Base-by-base conservation (phyloP, 257 asterid species). In the Primulina tabacum region DNA sequence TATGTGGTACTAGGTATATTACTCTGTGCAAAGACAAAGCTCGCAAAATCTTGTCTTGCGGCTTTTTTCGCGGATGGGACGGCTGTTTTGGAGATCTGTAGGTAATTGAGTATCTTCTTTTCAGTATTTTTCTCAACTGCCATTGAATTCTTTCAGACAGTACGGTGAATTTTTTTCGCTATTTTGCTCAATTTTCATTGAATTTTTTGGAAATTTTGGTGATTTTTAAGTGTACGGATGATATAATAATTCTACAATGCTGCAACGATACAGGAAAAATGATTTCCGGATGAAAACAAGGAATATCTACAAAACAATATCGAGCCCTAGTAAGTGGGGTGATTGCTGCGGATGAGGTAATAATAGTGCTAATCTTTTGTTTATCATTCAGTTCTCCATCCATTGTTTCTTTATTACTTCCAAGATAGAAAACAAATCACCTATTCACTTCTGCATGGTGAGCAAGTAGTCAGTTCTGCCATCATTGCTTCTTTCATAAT, bases 11-110 rank as follows among this genome's bases (percentile, higher is more conserved):
- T 76, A 93, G 99, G 99, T 70, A 71, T 94, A 75, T 80, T 94
- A 76, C 99, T 94, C 74, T 94, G 99, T 85, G 99, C 97, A 60
- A 94, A 91, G 78, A 87, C 96, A 58, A 88, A 87, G 83, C 78
- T 71, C 3, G 89, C 95, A 2, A 94, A 91, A 84, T 85, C 96
- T 75, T 77, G 84, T 78, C 92, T 94, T 69, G 90, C 99, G 50
- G 87, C 96, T 26, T 83, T 80, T 81, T 94, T 94, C 30, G 96
- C 99, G 58, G 96, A 89, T 72, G 97, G 96, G 71, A 90, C 99
- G 37, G 89, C 99, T 62, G 72, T 68, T 80, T 82, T 89, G 64
- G 81, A 79, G 71, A 71, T 76, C 65, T 75, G 76, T 73, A 68
- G 85, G 99, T 89, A 67, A 81, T 84, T 62, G 65, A 62, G 66